These are phyloP conservation scores for Podila horticola DNA, from an alignment of 192 early-diverging fungal species.

Conservation along the genomic window DNA sequence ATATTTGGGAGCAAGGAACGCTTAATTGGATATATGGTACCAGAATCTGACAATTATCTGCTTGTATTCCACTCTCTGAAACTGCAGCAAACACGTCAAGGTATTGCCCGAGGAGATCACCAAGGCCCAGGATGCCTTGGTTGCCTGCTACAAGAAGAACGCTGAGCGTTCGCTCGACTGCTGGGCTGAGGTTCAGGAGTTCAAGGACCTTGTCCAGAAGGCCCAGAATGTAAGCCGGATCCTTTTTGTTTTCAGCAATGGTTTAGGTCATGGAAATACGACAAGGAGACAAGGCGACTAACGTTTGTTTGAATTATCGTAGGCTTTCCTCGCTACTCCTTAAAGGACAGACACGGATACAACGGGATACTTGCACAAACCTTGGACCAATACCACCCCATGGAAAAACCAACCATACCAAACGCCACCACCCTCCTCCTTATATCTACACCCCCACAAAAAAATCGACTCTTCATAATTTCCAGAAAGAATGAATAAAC, in stretches of 20 bases:
- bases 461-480: too few relatives aligned
- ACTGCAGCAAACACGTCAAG: conserved; percentile 35
- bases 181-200: conserved; percentile 71
- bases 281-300: not conserved
- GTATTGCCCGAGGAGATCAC: conserved; percentile 48
- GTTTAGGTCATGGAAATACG: too few relatives aligned
- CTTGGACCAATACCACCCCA: not conserved
- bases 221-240: conserved; percentile 37
- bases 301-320: not conserved
- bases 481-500: not conserved
- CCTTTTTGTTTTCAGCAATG: not conserved
- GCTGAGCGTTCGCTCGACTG: conserved; percentile 63
- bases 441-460: too few relatives aligned
- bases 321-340: conserved; percentile 47
- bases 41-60: too few relatives aligned
- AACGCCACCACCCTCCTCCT: too few relatives aligned
- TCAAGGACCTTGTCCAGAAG: conserved; percentile 58
- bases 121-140: conserved; percentile 42
- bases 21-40: too few relatives aligned
- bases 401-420: not conserved
- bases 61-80: not conserved
- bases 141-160: conserved; percentile 56
- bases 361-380: not conserved
- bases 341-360: not conserved
- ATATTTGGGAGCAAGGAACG: too few relatives aligned